Evolutionary conservation across 1,284 basidiomycete species (phyloP), one percentile per base, ranked within the genome.

Genomic region (Ustanciosporium gigantosporum): DNA sequence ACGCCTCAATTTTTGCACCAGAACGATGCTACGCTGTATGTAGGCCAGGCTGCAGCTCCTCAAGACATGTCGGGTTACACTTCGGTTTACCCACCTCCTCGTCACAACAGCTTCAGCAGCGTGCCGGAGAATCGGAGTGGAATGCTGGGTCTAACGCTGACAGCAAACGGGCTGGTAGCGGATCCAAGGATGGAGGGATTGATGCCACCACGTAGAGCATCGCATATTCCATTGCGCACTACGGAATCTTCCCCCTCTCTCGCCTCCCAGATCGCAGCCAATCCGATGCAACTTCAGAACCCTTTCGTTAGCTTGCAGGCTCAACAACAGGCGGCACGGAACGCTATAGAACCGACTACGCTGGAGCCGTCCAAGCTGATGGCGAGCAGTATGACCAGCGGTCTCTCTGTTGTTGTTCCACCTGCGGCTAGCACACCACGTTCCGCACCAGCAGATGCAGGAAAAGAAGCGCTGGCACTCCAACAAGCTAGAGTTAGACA

Each of bases 281-380:
- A 64, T 21, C 60, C 60, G 31, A 64, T 64, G 60, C 60, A 58
- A 37, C 41, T 64, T 32, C 60, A 64, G 31, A 49, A 50, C 15
- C 60, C 53, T 3, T 57, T 53, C 40, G 19, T 21, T 11, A 46
- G 40, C 16, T 44, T 41, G 27, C 45, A 47, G 20, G 34, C 19
- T 13, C 38, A 39, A 15, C 42, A 31, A 19, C 36, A 36, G 25
- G 46, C 43, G 43, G 45, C 36, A 46, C n/a, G n/a, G n/a, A n/a
- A n/a, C n/a, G n/a, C n/a, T n/a, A n/a, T n/a, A n/a, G 17, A 35
- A 7, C 31, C 46, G 24, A 31, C 48, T 4, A 57, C 46, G 22
- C 41, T 64, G 8, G 53, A 64, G 21, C 53, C 50, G 6, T 29
- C 49, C 29, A 52, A 47, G 37, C 41, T 58, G 19, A 37, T 58